Base-by-base conservation (phyloP, 1,284 basidiomycete species). In the Ganoderma resinaceum region DNA sequence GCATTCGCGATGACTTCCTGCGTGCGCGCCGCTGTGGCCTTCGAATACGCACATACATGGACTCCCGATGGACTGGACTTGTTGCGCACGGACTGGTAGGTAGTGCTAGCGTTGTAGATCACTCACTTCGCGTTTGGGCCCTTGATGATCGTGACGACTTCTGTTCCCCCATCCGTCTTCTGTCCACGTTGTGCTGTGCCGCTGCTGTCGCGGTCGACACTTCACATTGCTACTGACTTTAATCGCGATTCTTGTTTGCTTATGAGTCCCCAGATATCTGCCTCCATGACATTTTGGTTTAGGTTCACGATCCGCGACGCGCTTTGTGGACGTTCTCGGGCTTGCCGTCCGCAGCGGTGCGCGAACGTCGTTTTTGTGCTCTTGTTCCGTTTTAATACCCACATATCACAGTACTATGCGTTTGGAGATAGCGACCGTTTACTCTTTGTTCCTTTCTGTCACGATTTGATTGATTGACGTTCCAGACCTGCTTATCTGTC, bases 41-140 rank as follows among this genome's bases (percentile, higher is more conserved):
- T 55, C 23, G 40, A 23, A 12, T 61, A 53, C 14, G 42, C 40
- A 33, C 31, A 40, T n/a, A 55, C 37, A 31, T 29, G 49, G 58
- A 40, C 58, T 49, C 9, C 26, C 46, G 33, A 58, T 60, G 58
- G 58, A 60, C 58, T 60, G 46, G 46, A 49, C 46, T 26, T 1
- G 26, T 49, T 12, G 58, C 9, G 18, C 29, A 58, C 37, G 58
- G 58, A 60, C 58, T 60, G 31, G 52, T 55, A 29, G 52, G 37
- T 60, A 60, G 58, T 60, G 23, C 37, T 35, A 49, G 46, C 46
- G 57, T 60, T 60, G 58, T 60, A 60, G 58, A 60, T 40, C 38
- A 42, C 38, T n/a, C 38, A n/a, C 37, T 37, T 60, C 23, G 33
- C 33, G 29, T 31, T 16, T 16, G 55, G 33, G 55, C 55, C 55